These are phyloP conservation scores for Clonostachys rhizophaga DNA, from an alignment of 2,329 filamentous ascomycete species.

Conservation along the genomic window DNA sequence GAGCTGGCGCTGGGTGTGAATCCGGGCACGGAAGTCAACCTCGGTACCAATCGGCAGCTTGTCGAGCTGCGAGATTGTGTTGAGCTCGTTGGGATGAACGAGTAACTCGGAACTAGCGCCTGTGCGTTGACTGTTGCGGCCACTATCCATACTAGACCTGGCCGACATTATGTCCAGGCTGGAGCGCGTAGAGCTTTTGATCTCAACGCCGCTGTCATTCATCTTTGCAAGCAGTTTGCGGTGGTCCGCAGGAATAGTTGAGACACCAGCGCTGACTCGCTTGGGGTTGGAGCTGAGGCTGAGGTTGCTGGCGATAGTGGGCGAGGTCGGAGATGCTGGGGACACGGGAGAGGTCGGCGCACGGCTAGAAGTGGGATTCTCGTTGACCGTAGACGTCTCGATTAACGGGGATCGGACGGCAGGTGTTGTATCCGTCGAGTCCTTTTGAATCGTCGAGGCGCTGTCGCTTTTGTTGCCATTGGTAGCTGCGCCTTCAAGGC, in stretches of 20 bases:
- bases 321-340: neutral
- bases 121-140: constrained; percentile 22
- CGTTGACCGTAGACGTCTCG: neutral
- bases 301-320: neutral
- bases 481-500: neutral
- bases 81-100: constrained; percentile 30
- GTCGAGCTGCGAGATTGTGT: constrained; percentile 28
- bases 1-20: constrained; percentile 67
- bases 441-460: neutral
- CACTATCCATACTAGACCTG: constrained; percentile 18
- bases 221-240: constrained; percentile 14
- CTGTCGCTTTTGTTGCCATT: neutral
- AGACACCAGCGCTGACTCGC: neutral
- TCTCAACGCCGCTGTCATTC: constrained; percentile 24
- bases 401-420: too few relatives aligned
- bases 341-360: neutral
- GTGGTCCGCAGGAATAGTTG: constrained; percentile 2
- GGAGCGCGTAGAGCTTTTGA: constrained; percentile 17
- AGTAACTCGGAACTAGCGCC: constrained; percentile 30
- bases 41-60: constrained; percentile 27
- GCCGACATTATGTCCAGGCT: constrained; percentile 16
- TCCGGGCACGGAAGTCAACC: constrained; percentile 34
- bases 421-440: too few relatives aligned
- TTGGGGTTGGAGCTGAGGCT: neutral
- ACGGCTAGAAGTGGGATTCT: neutral